Evolutionary conservation across 192 early-diverging fungal genomes (phyloP).

Genomic region (Coemansia sp.): DNA sequence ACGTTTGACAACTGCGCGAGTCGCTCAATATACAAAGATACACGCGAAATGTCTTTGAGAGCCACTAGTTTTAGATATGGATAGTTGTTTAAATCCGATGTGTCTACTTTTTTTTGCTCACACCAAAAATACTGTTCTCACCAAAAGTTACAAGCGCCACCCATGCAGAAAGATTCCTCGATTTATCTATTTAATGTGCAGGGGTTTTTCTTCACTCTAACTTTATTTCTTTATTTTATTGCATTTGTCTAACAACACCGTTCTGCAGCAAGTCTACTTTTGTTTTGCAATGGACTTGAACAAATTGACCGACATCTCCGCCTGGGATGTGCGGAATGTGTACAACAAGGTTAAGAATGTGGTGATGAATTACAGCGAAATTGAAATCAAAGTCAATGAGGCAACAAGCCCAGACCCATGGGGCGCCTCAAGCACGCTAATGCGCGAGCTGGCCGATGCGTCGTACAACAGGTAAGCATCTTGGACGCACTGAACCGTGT

Average conservation of each 20-base stretch:
- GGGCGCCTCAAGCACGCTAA: constrained; percentile 91
- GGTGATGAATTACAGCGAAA: constrained; percentile 91
- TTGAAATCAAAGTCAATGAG: constrained; percentile 88
- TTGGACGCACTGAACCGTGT: background rate
- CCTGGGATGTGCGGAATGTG: constrained; percentile 62
- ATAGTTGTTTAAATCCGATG: constrained; percentile 28
- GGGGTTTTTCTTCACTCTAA: background rate
- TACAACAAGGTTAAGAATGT: constrained; percentile 76
- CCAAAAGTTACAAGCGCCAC: background rate
- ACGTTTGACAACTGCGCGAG: constrained; percentile 29
- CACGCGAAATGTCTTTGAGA: constrained; percentile 34
- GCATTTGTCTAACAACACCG: background rate
- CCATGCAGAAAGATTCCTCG: background rate
- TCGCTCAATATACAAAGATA: constrained; percentile 30
- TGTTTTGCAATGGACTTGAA: constrained; percentile 24
- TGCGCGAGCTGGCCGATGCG: constrained; percentile 91
- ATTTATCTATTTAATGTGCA: background rate
- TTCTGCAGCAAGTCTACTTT: background rate
- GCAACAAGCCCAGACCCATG: constrained; percentile 92
- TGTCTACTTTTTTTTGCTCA: constrained; percentile 10
- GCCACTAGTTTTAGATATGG: constrained; percentile 46
- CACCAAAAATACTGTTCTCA: background rate
- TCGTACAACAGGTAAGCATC: constrained; percentile 62
- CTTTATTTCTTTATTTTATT: constrained; percentile 4
- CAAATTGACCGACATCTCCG: constrained; percentile 56